Base-by-base conservation (phyloP, 2,329 filamentous ascomycete genomes). In the Colletotrichum somersetense region DNA sequence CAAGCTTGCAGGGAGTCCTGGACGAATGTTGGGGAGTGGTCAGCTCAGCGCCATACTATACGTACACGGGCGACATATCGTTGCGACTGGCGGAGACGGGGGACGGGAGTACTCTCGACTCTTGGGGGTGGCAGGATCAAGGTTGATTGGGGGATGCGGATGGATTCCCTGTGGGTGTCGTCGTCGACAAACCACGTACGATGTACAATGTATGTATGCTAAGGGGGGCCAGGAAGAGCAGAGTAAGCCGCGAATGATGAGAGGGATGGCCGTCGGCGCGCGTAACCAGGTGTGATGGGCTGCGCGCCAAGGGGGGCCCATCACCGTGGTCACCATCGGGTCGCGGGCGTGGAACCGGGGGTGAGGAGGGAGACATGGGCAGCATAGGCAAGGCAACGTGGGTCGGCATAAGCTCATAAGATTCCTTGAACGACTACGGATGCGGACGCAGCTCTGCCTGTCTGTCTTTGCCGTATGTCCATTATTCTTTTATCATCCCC, bases 381-480 rank as follows among this genome's bases (percentile, higher is more conserved):
- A 55, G 38, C 38, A 55, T 38, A 35, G 48, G 50, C 50, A 35
- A 50, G 50, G 40, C 50, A 35, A 50, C 58, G 40, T 63, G 40
- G 57, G 48, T 48, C 57, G 52, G 57, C 71, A 71, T 67, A 68
- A 63, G 58, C 71, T 73, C 71, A 71, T 71, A 73, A 73, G 71
- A 66, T 71, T 71, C 67, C 67, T 73, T 50, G 67, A 68, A 72
- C 69, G 69, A 73, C 67, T 30, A 56, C 67, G 38, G 71, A 73
- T 61, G 42, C 61, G 67, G 57, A 62, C 57, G 67, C 48, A 8
- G 48, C 59, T 18, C 50, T 46, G 23, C 30, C 56, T 50, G 40
- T 57, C 50, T n/a, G 11, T 59, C 57, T 35, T 30, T 30, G 30
- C 30, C 30, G 30, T 30, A 3, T 30, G 30, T 30, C 30, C 30